Conservation (phyloP, 1,284 basidiomycete species). For the Microbotryum silenes-acaulis region DNA sequence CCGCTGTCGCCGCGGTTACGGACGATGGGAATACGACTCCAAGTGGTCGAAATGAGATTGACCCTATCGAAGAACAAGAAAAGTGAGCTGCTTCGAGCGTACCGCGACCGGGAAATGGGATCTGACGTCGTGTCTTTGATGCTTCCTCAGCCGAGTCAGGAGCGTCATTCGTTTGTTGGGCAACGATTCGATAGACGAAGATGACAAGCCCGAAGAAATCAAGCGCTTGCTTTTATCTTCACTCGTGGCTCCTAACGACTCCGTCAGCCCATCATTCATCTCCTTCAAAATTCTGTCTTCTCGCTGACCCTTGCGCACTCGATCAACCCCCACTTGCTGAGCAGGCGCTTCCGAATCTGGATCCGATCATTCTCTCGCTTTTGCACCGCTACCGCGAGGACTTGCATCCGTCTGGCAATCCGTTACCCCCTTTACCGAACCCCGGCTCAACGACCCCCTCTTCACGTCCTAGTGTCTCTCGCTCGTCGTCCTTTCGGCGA, state of each 20-base stretch:
- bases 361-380: conserved; percentile 31
- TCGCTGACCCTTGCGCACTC: no score
- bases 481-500: conserved; percentile 34
- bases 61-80: conserved; percentile 9
- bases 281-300: background rate
- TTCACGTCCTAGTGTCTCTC: conserved; percentile 29
- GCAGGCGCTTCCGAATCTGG: conserved; percentile 25
- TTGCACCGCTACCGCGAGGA: conserved; percentile 35
- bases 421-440: conserved; percentile 29
- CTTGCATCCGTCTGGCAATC: conserved; percentile 30
- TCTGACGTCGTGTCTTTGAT: no score
- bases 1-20: no score
- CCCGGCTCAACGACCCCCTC: conserved; percentile 24
- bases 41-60: no score
- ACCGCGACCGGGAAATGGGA: background rate
- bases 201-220: conserved; percentile 36
- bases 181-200: conserved; percentile 30
- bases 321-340: background rate
- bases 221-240: conserved; percentile 27
- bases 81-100: conserved; percentile 10
- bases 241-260: conserved; percentile 1
- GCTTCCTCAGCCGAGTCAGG: background rate
- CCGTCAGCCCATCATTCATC: background rate
- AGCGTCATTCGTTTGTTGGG: conserved; percentile 27
- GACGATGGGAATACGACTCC: no score